A percentile compares a stretch with the other conserved stretches of the same genome.
Evolutionary conservation across 2,329 filamentous ascomycete genomes (phyloP).

Genomic region (Aspergillus sp.): DNA sequence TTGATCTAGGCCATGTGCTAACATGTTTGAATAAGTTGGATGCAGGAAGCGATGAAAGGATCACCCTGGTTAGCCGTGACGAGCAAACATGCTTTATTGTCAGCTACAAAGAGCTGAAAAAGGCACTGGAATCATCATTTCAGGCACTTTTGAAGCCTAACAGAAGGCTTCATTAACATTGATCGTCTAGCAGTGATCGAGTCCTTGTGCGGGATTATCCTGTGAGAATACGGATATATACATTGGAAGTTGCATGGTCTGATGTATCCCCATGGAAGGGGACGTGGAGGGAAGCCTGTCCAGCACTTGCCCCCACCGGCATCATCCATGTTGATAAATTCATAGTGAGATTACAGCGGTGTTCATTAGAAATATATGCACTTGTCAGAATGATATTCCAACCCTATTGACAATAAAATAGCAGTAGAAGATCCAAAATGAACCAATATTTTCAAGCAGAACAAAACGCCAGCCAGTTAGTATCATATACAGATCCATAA

Average conservation of each 20-base stretch:
- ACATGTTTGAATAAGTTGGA: constrained; percentile 89
- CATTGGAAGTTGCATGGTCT: constrained; percentile 1
- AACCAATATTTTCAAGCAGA: neutral
- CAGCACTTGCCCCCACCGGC: neutral
- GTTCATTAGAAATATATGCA: constrained; percentile 7
- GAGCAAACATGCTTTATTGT: constrained; percentile 87
- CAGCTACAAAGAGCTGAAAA: constrained; percentile 83
- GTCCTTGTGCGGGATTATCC: neutral
- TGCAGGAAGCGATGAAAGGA: constrained; percentile 80
- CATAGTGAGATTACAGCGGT: neutral
- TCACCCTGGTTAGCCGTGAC: constrained; percentile 83
- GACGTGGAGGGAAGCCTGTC: neutral
- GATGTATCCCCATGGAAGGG: neutral
- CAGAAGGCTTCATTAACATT: constrained; percentile 34
- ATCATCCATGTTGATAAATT: constrained; percentile 3
- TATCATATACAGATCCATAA: too few species aligned
- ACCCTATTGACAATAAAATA: neutral
- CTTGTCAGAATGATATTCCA: neutral
- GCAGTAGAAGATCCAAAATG: neutral
- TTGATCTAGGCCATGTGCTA: constrained; percentile 86
- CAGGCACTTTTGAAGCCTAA: constrained; percentile 53
- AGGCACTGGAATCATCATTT: constrained; percentile 61
- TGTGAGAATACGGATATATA: constrained; percentile 13
- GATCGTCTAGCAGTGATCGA: neutral
- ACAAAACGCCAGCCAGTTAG: too few species aligned